Evolutionary conservation across 176 grass and related monocot genomes (phyloP).

Genomic region (Cenchrus americanus): DNA sequence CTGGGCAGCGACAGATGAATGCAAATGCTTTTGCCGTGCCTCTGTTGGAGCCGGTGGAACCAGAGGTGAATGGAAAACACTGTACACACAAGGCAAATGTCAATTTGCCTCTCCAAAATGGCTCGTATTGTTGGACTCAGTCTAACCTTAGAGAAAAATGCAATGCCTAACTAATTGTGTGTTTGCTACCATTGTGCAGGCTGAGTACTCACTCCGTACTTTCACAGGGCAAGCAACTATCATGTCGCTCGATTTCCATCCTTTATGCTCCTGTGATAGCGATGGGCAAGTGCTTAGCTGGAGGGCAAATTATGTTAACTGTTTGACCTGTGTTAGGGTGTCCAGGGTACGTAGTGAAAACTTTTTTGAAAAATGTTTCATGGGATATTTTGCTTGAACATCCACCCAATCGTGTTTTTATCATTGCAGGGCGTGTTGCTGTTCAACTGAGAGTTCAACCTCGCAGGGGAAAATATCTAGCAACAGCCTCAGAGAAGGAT

Average conservation of each 20-base stretch:
- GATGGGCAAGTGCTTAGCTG: constrained; percentile 89
- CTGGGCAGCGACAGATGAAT: no score
- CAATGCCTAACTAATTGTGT: constrained; percentile 38
- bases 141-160: no score
- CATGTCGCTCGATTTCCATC: constrained; percentile 97
- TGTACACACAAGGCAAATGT: no score
- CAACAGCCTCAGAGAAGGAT: constrained; percentile 81
- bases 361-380: not conserved
- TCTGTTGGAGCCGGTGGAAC: no score
- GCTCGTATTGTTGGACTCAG: no score
- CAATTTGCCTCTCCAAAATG: no score
- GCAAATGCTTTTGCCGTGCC: no score
- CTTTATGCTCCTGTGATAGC: constrained; percentile 87
- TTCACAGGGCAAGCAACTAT: constrained; percentile 87
- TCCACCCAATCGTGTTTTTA: constrained; percentile 5
- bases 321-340: constrained; percentile 53
- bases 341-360: constrained; percentile 61
- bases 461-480: constrained; percentile 77
- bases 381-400: constrained; percentile 30
- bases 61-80: no score
- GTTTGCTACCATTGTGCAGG: constrained; percentile 50
- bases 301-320: constrained; percentile 93
- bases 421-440: constrained; percentile 63
- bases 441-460: constrained; percentile 97
- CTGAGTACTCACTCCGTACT: constrained; percentile 91